These are phyloP conservation scores for Colletotrichum tabaci DNA, from an alignment of 2,329 filamentous ascomycete species.

Conservation along the genomic window DNA sequence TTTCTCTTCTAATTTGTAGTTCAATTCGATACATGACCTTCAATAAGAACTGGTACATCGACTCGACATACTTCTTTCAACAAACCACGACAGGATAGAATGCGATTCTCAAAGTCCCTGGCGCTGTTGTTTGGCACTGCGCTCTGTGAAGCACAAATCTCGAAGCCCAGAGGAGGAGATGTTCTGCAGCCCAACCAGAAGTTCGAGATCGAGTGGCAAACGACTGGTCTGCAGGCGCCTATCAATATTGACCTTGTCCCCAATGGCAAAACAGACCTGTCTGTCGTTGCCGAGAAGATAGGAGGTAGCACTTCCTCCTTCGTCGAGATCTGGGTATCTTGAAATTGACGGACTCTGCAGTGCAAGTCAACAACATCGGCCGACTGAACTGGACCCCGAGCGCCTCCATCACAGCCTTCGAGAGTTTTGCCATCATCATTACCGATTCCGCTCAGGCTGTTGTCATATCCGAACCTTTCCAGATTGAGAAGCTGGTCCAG, in stretches of 20 bases:
- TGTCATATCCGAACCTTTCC: constrained; percentile 41
- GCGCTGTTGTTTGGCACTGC: constrained; percentile 30
- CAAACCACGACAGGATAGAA: constrained; percentile 9
- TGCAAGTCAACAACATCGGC: constrained; percentile 44
- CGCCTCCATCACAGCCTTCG: constrained; percentile 43
- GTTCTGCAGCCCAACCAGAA: constrained; percentile 34
- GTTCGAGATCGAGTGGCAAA: constrained; percentile 45
- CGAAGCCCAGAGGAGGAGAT: constrained; percentile 36
- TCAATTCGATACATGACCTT: background rate
- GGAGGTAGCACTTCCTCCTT: constrained; percentile 38
- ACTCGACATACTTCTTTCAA: constrained; percentile 2
- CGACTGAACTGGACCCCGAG: constrained; percentile 44
- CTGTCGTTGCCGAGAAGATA: constrained; percentile 44
- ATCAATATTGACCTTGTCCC: constrained; percentile 46
- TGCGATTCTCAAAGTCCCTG: constrained; percentile 37
- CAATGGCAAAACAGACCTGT: constrained; percentile 37
- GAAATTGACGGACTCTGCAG: constrained; percentile 24
- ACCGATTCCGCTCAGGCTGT: constrained; percentile 40
- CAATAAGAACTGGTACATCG: background rate
- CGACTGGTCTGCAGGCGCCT: constrained; percentile 43
- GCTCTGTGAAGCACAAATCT: constrained; percentile 42
- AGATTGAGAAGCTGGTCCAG: constrained; percentile 37
- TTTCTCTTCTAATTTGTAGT: constrained; percentile 22
- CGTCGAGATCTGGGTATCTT: no score
- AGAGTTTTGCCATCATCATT: constrained; percentile 45